Conservation (phyloP, 768 basidiomycete genomes). For the Suillus discolor region DNA sequence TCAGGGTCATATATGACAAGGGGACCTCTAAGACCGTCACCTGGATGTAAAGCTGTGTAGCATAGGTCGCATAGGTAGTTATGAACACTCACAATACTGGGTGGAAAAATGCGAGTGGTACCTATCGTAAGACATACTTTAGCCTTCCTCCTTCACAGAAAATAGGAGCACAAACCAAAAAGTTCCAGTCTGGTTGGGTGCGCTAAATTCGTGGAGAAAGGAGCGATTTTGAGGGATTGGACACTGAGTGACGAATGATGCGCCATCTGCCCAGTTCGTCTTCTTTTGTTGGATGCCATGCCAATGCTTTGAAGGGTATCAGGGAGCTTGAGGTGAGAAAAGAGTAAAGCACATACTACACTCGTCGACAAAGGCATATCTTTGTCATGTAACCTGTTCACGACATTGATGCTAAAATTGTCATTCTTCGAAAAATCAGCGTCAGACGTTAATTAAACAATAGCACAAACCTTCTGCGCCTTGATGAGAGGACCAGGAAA, state of each 20-base stretch:
- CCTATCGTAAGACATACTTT: constrained; percentile 12
- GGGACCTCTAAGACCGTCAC: constrained; percentile 43
- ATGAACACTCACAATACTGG: constrained; percentile 41
- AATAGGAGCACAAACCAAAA: constrained; percentile 35
- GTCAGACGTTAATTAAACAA: not conserved
- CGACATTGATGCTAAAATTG: constrained; percentile 39
- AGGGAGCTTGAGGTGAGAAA: not conserved
- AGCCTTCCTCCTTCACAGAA: not conserved
- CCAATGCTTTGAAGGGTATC: constrained; percentile 30
- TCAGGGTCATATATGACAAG: constrained; percentile 48
- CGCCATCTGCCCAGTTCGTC: constrained; percentile 41
- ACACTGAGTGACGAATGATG: constrained; percentile 47
- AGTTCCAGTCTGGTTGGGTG: constrained; percentile 42
- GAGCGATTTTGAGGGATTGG: constrained; percentile 41
- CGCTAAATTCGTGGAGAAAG: constrained; percentile 45
- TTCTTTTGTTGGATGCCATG: constrained; percentile 37
- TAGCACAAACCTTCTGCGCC: constrained; percentile 39
- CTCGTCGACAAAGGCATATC: constrained; percentile 38
- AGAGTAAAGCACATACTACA: constrained; percentile 32
- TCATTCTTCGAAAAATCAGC: constrained; percentile 25
- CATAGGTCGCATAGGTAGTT: constrained; percentile 16
- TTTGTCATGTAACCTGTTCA: constrained; percentile 33
- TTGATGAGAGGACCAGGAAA: constrained; percentile 53
- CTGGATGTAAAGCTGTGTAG: not conserved
- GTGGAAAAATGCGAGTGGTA: constrained; percentile 45